Conservation (phyloP, 257 asterid genomes). For the Solanum appendiculatum region DNA sequence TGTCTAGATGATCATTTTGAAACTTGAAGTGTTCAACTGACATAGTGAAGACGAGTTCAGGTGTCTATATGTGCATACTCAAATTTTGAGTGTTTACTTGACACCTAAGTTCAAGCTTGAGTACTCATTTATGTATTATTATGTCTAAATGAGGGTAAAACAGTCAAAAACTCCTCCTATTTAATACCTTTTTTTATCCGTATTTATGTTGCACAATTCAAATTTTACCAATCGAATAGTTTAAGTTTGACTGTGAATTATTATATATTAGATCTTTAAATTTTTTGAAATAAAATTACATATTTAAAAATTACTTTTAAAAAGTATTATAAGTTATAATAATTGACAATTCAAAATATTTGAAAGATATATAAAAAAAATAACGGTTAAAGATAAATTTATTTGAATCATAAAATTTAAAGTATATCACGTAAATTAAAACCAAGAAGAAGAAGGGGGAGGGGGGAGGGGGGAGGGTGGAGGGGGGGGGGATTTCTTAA, state of each 20-base stretch:
- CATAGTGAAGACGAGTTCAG: background rate
- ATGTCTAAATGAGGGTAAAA: background rate
- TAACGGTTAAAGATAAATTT: background rate
- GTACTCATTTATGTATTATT: background rate
- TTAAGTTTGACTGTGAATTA: too few relatives aligned
- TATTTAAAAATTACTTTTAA: too few relatives aligned
- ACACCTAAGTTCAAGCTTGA: too few relatives aligned
- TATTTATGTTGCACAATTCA: too few relatives aligned
- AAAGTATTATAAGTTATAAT: too few relatives aligned
- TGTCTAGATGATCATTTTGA: background rate
- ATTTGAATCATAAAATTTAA: background rate
- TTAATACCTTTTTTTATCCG: too few relatives aligned
- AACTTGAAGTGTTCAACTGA: background rate
- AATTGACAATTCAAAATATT: too few relatives aligned
- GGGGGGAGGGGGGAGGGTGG: rapidly evolving
- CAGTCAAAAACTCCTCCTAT: background rate
- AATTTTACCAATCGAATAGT: too few relatives aligned
- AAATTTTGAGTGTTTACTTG: too few relatives aligned
- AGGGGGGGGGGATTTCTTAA: too few relatives aligned
- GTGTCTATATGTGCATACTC: background rate
- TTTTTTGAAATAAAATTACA: too few relatives aligned
- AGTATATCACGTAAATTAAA: background rate
- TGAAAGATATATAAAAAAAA: too few relatives aligned
- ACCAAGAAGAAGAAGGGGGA: rapidly evolving
- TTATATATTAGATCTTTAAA: background rate